Evolutionary conservation across 108 stramenopile species (phyloP), one percentile per base, ranked within the genome.

Genomic region (Schizochytrium sp.): DNA sequence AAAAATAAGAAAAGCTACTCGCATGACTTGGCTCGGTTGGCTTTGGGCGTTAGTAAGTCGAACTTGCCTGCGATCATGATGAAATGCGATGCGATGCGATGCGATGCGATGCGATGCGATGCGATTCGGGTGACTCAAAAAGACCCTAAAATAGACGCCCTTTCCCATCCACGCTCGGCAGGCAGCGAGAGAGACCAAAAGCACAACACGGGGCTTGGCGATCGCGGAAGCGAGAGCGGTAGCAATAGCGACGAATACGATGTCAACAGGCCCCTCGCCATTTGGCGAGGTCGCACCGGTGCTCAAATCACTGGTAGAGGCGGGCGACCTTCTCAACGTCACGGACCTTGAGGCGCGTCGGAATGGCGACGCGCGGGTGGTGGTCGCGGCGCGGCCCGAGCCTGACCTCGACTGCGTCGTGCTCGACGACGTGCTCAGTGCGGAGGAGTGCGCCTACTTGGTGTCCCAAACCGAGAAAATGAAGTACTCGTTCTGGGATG

Each of bases 401-500:
- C 76, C 76, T 6, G 28, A 53, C 51, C 28, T 83, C 23, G 76
- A 83, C 76, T 83, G 76, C 51, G 18, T 83, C 51, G 51, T 83
- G 21, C 87, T 87, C 2, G 90, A 91, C 58, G 63, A 57, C 44
- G 90, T 91, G 16, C 88, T 91, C 12, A 89, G 60, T 47, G 25
- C 6, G 34, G 58, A 91, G 29, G 90, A 91, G 88, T 91, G 90
- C 88, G 89, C 47, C 5, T 41, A 44, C 29, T 21, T 91, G 41
- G 28, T 29, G 44, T 25, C 76, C 4, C 16, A 29, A 25, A 25
- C 72, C 8, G 87, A 87, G 57, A 72, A 53, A 18, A 28, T 91
- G 41, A 58, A 58, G 25, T 58, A 58, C 57, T 45, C 48, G 16
- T 91, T 91, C 88, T 91, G 90, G 90, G 76, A 91, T 53, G 44